Percentiles rank a stretch among this genome's conserved stretches.
Conservation (phyloP, 495 filamentous ascomycete species). For the Letharia lupina region DNA sequence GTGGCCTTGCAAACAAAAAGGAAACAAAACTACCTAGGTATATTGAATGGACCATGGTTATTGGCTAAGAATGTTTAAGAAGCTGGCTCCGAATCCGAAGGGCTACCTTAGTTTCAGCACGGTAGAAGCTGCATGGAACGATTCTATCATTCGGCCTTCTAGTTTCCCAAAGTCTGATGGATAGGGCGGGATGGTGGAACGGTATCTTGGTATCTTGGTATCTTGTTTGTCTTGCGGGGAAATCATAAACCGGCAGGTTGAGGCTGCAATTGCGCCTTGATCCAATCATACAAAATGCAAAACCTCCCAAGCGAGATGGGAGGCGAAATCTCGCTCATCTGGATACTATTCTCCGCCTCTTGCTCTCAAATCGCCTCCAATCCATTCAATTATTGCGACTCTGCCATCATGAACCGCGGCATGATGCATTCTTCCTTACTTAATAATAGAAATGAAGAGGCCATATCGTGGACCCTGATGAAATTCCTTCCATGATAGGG, state of each 20-base stretch:
- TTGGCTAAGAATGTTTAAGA: too few relatives aligned
- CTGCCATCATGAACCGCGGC: neutral
- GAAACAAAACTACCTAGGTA: too few relatives aligned
- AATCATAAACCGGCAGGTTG: conserved; percentile 9
- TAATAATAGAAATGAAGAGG: conserved; percentile 13
- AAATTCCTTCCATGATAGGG: conserved; percentile 5
- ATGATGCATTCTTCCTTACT: neutral
- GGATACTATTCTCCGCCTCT: neutral
- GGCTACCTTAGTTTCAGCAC: neutral
- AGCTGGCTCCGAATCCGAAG: too few relatives aligned
- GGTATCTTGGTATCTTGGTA: neutral
- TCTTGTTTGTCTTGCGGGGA: conserved; percentile 4
- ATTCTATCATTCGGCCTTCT: conserved; percentile 4
- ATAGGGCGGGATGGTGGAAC: neutral
- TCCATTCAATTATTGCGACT: too few relatives aligned
- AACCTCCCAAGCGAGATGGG: neutral
- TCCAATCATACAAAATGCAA: neutral
- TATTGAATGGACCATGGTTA: too few relatives aligned
- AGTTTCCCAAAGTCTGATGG: neutral
- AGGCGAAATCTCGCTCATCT: neutral
- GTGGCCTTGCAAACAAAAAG: too few relatives aligned
- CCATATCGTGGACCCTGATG: neutral
- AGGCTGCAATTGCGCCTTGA: conserved; percentile 6
- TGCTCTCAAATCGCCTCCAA: too few relatives aligned
- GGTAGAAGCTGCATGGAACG: conserved; percentile 15